Percentiles rank a stretch among this genome's conserved stretches.
These are phyloP conservation scores for Silene latifolia DNA, from an alignment of 148 eudicot species.

Conservation along the genomic window DNA sequence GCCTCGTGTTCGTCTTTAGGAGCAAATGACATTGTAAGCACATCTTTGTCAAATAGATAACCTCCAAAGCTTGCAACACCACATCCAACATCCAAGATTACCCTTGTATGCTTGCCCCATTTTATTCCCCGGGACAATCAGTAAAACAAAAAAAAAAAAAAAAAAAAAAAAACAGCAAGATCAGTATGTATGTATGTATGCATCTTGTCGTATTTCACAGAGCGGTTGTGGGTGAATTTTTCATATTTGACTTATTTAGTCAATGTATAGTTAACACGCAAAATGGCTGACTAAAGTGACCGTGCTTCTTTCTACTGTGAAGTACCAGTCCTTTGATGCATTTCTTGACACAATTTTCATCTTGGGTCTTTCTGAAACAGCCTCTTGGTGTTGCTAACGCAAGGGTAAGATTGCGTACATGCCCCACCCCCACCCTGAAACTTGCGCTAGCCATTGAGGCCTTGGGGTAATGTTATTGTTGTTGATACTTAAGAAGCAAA, in stretches of 20 bases:
- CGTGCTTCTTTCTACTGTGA: not conserved
- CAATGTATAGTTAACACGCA: not conserved
- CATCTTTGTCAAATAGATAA: constrained; percentile 69
- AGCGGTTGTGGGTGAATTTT: not conserved
- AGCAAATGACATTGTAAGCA: constrained; percentile 75
- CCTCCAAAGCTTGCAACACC: constrained; percentile 94
- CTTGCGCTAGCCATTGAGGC: too few relatives aligned
- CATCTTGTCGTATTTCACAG: not conserved
- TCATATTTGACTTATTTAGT: not conserved
- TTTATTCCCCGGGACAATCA: constrained; percentile 62
- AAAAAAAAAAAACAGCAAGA: not conserved
- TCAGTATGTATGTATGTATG: not conserved
- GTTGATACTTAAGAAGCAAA: too few relatives aligned
- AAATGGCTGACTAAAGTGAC: not conserved
- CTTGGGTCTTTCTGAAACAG: too few relatives aligned
- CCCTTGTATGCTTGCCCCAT: constrained; percentile 79
- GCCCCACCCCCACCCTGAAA: too few relatives aligned
- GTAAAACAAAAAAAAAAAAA: constrained; percentile 21
- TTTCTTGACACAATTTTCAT: too few relatives aligned
- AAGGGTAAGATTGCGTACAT: too few relatives aligned
- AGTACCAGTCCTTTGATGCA: not conserved
- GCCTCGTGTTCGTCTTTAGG: constrained; percentile 91
- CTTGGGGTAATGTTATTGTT: too few relatives aligned
- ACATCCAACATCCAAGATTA: constrained; percentile 74
- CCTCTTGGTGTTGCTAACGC: too few relatives aligned